These are phyloP conservation scores for Arthrobotrys sinensis DNA, from an alignment of 2,329 filamentous ascomycete genomes.

Conservation along the genomic window DNA sequence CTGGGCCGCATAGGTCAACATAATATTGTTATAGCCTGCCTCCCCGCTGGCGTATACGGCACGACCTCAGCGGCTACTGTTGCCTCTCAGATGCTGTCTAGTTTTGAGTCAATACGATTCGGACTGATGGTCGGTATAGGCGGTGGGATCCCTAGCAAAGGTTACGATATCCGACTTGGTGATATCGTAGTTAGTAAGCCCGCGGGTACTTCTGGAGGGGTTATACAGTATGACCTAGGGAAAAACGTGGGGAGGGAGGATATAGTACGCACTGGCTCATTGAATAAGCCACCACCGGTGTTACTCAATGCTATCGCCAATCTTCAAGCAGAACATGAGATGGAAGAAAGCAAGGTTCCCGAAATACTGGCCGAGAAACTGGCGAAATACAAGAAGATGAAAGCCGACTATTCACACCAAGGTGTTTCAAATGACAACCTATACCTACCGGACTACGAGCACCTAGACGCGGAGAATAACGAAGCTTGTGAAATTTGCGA, in stretches of 20 bases:
- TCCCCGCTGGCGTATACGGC: constrained; percentile 11
- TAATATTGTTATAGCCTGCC: constrained; percentile 38
- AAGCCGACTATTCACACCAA: constrained; percentile 15
- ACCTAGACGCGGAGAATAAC: background rate
- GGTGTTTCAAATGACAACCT: constrained; percentile 12
- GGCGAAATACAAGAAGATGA: constrained; percentile 2
- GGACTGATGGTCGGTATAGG: constrained; percentile 47
- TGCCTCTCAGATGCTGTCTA: constrained; percentile 30
- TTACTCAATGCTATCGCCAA: constrained; percentile 24
- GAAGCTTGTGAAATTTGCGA: constrained; percentile 20
- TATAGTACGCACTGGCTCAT: background rate
- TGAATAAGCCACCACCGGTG: constrained; percentile 28
- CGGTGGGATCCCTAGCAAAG: constrained; percentile 28
- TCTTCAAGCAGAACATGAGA: constrained; percentile 8
- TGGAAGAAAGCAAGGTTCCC: constrained; percentile 11
- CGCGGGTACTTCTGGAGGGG: background rate
- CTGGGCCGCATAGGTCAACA: constrained; percentile 29
- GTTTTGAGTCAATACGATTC: constrained; percentile 26
- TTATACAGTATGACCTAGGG: constrained; percentile 46
- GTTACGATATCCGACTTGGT: constrained; percentile 33
- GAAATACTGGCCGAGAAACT: background rate
- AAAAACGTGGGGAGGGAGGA: constrained; percentile 6
- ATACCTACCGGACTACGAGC: constrained; percentile 33
- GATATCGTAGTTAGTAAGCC: constrained; percentile 48
- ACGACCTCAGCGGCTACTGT: constrained; percentile 27